Evolutionary conservation across 2,329 filamentous ascomycete species (phyloP).

Genomic region (Phialemoniopsis sp.): DNA sequence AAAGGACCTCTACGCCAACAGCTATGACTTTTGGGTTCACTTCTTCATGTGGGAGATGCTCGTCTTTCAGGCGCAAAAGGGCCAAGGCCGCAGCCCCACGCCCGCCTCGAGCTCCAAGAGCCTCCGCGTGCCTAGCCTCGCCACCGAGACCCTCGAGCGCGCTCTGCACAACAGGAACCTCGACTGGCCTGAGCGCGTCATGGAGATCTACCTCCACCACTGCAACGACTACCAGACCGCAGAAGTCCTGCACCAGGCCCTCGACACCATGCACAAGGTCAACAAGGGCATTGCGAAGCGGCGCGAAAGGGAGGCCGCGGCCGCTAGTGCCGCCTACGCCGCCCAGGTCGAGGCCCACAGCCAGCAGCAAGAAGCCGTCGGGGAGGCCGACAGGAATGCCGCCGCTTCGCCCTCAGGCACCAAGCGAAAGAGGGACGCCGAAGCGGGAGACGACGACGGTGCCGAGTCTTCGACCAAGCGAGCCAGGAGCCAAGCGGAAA

Average conservation of each 20-base stretch:
- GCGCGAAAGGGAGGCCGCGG: slow-evolving; percentile 59
- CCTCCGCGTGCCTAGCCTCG: slow-evolving; percentile 63
- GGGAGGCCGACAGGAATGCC: slow-evolving; percentile 19
- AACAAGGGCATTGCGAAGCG: slow-evolving; percentile 59
- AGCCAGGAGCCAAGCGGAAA: slow-evolving; percentile 42
- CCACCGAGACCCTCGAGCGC: slow-evolving; percentile 72
- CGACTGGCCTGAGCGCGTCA: slow-evolving; percentile 73
- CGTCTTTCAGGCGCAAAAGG: slow-evolving; percentile 41
- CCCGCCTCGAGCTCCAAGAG: slow-evolving; percentile 38
- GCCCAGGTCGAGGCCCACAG: slow-evolving; percentile 17
- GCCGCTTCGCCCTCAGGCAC: slow-evolving; percentile 32
- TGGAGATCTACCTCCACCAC: slow-evolving; percentile 71
- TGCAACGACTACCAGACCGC: slow-evolving; percentile 89
- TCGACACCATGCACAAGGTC: slow-evolving; percentile 69
- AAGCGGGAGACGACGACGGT: slow-evolving; percentile 42
- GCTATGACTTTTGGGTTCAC: slow-evolving; percentile 88
- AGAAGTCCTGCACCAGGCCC: slow-evolving; percentile 66
- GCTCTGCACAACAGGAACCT: slow-evolving; percentile 60
- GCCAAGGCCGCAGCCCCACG: slow-evolving; percentile 48
- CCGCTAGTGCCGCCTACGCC: slow-evolving; percentile 48
- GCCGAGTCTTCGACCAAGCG: slow-evolving; percentile 62
- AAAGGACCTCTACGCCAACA: slow-evolving; percentile 64
- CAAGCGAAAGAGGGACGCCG: slow-evolving; percentile 77
- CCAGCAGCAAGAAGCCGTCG: slow-evolving; percentile 24
- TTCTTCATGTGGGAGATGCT: slow-evolving; percentile 93